Conservation (phyloP, 495 filamentous ascomycete genomes). For the Hypoxylon crocopeplum region DNA sequence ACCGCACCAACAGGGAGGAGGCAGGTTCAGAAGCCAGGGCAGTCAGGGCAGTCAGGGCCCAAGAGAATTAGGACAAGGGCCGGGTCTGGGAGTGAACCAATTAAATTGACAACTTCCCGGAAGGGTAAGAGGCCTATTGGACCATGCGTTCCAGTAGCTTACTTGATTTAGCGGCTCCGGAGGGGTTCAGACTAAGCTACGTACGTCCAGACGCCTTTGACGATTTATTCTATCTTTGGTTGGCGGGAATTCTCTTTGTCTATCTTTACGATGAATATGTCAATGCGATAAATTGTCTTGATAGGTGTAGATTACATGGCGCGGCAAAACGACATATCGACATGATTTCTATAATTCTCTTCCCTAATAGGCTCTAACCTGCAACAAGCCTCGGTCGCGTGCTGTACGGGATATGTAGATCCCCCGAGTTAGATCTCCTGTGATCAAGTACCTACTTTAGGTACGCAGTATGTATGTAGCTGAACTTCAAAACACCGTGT, state of each 20-base stretch:
- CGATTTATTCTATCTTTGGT: conserved; percentile 17
- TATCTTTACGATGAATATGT: conserved; percentile 2
- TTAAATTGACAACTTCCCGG: conserved; percentile 11
- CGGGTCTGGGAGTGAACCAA: conserved; percentile 15
- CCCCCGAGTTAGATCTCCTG: neutral
- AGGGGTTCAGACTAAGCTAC: neutral
- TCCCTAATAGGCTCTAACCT: conserved; percentile 19
- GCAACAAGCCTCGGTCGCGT: conserved; percentile 10
- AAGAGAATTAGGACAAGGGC: conserved; percentile 19
- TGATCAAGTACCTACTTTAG: neutral
- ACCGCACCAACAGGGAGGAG: conserved; percentile 23
- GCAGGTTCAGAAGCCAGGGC: conserved; percentile 4
- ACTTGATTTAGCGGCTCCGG: conserved; percentile 18
- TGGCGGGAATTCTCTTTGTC: conserved; percentile 9
- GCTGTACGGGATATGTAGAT: conserved; percentile 19
- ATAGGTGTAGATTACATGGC: conserved; percentile 20
- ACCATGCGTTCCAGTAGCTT: conserved; percentile 25
- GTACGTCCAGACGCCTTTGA: conserved; percentile 14
- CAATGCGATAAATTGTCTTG: conserved; percentile 18
- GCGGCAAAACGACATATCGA: conserved; percentile 5
- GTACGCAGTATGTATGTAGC: too few relatives aligned
- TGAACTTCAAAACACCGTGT: too few relatives aligned
- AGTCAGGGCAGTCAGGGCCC: conserved; percentile 6
- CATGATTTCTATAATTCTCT: conserved; percentile 6
- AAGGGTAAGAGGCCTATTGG: conserved; percentile 21